A percentile compares a stretch with the other conserved stretches of the same genome.
Evolutionary conservation across 2,329 filamentous ascomycete species (phyloP).

Genomic region (Amesomyces nigricolor): DNA sequence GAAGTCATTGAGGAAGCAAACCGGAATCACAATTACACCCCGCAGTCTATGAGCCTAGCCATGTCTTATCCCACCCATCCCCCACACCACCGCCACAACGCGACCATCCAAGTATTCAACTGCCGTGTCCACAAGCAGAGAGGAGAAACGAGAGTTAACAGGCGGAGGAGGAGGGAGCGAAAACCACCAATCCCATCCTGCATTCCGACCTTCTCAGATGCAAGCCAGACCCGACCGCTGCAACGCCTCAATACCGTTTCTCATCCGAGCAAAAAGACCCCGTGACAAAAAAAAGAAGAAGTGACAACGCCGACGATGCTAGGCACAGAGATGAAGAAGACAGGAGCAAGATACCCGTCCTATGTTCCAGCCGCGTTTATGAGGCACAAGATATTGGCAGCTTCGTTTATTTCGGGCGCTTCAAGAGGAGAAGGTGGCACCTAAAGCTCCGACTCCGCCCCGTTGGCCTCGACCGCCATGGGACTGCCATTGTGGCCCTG

Average conservation of each 20-base stretch:
- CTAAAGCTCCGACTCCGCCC: slow-evolving; percentile 50
- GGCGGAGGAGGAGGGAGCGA: background rate
- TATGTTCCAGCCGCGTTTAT: too few species aligned
- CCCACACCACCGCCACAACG: background rate
- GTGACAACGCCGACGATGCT: background rate
- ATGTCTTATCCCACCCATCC: background rate
- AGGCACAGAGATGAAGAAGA: background rate
- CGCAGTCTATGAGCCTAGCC: slow-evolving; percentile 14
- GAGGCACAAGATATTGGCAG: too few species aligned
- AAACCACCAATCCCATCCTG: background rate
- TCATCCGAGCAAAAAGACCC: background rate
- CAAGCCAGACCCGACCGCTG: too few species aligned
- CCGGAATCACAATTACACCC: slow-evolving; percentile 4
- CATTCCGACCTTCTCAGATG: background rate
- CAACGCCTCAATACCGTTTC: too few species aligned
- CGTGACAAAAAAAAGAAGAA: background rate
- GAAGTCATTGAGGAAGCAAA: background rate
- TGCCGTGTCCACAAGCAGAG: background rate
- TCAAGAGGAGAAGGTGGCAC: too few species aligned
- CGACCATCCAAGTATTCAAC: slow-evolving; percentile 1
- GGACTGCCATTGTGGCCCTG: slow-evolving; percentile 51
- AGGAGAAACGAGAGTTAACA: background rate
- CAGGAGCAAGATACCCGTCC: background rate
- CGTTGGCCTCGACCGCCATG: slow-evolving; percentile 52
- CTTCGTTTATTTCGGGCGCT: too few species aligned